These are phyloP conservation scores for Suhomyces choctaworum DNA, from an alignment of 1,139 yeast species.

Conservation along the genomic window DNA sequence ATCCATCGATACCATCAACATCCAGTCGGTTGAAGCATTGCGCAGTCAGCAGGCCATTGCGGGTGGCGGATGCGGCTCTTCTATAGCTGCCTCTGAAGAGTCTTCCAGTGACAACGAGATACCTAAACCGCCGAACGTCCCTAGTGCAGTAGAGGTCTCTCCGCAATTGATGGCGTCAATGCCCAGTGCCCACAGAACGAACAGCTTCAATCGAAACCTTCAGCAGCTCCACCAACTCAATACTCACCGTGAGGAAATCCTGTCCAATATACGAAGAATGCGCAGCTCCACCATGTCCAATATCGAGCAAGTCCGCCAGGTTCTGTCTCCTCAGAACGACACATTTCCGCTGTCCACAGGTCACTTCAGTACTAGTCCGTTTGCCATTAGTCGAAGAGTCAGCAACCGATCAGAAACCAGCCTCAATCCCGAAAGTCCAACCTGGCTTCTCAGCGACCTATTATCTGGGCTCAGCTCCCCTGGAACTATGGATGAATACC, in stretches of 20 bases:
- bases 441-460: conserved; percentile 40
- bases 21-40: conserved; percentile 19
- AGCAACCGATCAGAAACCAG: conserved; percentile 11
- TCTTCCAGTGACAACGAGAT: conserved; percentile 7
- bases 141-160: background rate
- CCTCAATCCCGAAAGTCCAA: conserved; percentile 30
- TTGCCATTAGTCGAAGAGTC: conserved; percentile 4
- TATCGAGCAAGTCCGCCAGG: conserved; percentile 4
- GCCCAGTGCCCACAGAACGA: conserved; percentile 4
- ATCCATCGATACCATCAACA: conserved; percentile 24
- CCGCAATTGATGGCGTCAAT: conserved; percentile 7
- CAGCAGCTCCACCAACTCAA: conserved; percentile 6
- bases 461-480: conserved; percentile 27
- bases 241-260: conserved; percentile 4
- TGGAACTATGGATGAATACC: conserved; percentile 43
- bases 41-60: conserved; percentile 4
- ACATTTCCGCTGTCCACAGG: background rate
- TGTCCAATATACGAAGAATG: conserved; percentile 10
- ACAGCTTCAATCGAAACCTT: conserved; percentile 7
- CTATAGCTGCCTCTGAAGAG: conserved; percentile 6
- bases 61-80: conserved; percentile 1
- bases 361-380: conserved; percentile 2
- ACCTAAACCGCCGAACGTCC: background rate
- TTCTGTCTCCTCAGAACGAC: conserved; percentile 1
- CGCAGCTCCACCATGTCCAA: conserved; percentile 15